These are phyloP conservation scores for Candida caryicola DNA, from an alignment of 805 yeast genomes.

Conservation along the genomic window DNA sequence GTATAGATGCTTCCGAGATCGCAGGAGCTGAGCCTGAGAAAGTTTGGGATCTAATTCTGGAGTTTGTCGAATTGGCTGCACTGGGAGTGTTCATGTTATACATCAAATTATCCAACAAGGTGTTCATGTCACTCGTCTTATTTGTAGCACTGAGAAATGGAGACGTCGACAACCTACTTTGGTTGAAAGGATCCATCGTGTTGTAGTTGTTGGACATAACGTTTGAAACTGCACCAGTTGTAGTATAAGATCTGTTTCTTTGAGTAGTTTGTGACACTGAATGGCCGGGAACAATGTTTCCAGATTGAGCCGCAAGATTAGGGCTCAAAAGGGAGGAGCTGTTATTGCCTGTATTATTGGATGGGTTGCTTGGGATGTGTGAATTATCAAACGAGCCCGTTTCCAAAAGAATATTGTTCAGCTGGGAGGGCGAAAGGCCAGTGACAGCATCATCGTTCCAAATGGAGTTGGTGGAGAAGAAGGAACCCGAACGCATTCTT, in stretches of 20 bases:
- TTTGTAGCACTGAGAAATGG: conserved; percentile 20
- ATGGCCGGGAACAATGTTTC: conserved; percentile 3
- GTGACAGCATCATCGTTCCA: conserved; percentile 51
- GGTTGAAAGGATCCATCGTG: conserved; percentile 12
- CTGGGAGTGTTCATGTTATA: conserved; percentile 17
- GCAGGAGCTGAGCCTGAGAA: conserved; percentile 35
- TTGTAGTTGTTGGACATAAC: conserved; percentile 8
- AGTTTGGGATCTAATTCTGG: conserved; percentile 41
- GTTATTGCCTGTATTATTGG: conserved; percentile 5
- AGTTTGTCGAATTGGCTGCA: conserved; percentile 5
- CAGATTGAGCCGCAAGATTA: conserved; percentile 16
- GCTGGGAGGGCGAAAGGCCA: conserved; percentile 15
- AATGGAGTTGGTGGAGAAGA: conserved; percentile 49
- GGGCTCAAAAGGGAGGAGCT: conserved; percentile 18
- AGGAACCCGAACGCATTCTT: conserved; percentile 56
- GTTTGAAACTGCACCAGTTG: conserved; percentile 36
- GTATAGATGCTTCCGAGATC: conserved; percentile 16
- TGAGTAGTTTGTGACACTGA: conserved; percentile 4
- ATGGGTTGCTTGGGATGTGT: conserved; percentile 7
- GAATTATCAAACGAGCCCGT: conserved; percentile 12
- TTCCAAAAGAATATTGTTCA: conserved; percentile 13
- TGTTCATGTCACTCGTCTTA: conserved; percentile 26
- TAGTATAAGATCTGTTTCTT: conserved; percentile 52
- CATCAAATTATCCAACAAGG: conserved; percentile 32
- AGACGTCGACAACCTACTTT: conserved; percentile 19